Conservation (phyloP, 495 filamentous ascomycete species). For the Podospora pseudoanserina region DNA sequence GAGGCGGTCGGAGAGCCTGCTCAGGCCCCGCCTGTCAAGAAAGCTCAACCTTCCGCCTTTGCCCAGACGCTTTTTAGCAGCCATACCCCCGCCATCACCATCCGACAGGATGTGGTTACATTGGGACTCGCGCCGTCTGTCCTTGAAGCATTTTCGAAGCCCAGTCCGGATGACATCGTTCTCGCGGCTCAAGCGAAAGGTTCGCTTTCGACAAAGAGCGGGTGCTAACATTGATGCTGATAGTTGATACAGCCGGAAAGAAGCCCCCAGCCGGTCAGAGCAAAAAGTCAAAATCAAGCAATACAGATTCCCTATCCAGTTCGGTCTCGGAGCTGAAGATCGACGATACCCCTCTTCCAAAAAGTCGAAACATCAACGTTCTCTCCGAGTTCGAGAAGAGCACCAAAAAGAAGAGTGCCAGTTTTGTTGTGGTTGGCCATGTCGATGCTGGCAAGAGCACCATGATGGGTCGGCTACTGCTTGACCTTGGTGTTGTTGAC, state of each 20-base stretch:
- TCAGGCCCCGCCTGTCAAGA: background rate
- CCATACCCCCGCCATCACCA: background rate
- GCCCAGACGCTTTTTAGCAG: conserved; percentile 62
- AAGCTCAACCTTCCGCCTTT: conserved; percentile 59
- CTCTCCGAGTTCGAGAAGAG: conserved; percentile 73
- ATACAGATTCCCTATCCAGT: conserved; percentile 31
- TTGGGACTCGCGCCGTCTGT: conserved; percentile 38
- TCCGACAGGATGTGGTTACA: conserved; percentile 35
- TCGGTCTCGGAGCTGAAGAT: conserved; percentile 55
- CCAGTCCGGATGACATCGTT: conserved; percentile 92
- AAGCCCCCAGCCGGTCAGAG: conserved; percentile 34
- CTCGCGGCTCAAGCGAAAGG: conserved; percentile 86
- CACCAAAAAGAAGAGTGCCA: conserved; percentile 74
- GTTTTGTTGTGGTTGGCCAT: conserved; percentile 96
- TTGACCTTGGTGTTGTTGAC: conserved; percentile 82
- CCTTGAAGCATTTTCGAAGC: conserved; percentile 70
- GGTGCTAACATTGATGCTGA: conserved; percentile 41
- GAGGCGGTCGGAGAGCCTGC: conserved; percentile 3
- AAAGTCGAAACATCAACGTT: conserved; percentile 84
- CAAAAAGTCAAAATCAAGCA: conserved; percentile 33
- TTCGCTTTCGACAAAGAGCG: conserved; percentile 53
- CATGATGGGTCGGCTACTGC: conserved; percentile 90
- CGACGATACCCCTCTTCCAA: conserved; percentile 66
- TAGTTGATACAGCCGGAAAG: conserved; percentile 45
- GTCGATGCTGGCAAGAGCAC: conserved; percentile 98